These are phyloP conservation scores for Trametes hirsuta DNA, from an alignment of 1,284 basidiomycete species.

Conservation along the genomic window DNA sequence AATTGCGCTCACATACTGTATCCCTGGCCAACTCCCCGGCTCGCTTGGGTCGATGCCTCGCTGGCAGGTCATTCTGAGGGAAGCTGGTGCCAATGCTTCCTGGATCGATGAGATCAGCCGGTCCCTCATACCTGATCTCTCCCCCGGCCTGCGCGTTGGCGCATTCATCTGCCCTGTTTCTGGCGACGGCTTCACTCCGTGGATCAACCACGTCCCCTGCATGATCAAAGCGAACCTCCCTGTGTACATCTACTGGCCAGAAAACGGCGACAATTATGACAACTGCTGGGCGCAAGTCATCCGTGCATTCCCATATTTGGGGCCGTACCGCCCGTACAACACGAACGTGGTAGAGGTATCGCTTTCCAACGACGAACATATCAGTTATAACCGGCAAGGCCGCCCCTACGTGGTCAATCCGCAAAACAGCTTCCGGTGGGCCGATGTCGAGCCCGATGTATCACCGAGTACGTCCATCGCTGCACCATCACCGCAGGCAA, in stretches of 20 bases:
- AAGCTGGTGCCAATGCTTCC: not conserved
- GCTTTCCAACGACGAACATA: too few species aligned
- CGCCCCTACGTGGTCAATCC: too few species aligned
- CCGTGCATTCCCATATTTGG: not conserved
- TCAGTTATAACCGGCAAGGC: too few species aligned
- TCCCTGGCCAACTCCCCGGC: not conserved
- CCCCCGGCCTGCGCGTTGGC: slow-evolving; percentile 1
- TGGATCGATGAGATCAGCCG: not conserved
- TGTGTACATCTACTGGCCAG: not conserved
- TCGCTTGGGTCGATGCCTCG: not conserved
- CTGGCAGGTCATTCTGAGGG: not conserved
- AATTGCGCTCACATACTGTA: too few species aligned
- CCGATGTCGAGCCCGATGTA: not conserved
- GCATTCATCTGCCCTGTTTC: not conserved
- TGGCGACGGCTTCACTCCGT: not conserved
- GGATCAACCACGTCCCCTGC: slow-evolving; percentile 7
- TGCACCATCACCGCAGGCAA: not conserved
- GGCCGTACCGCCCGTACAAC: not conserved
- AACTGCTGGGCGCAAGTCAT: not conserved
- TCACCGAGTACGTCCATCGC: not conserved
- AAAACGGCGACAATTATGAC: not conserved
- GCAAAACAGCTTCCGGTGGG: not conserved
- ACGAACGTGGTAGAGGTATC: not conserved
- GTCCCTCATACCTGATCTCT: not conserved
- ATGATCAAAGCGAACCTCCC: slow-evolving; percentile 6